Base-by-base conservation (phyloP, 1,284 basidiomycete species). In the Leccinum solheimii region DNA sequence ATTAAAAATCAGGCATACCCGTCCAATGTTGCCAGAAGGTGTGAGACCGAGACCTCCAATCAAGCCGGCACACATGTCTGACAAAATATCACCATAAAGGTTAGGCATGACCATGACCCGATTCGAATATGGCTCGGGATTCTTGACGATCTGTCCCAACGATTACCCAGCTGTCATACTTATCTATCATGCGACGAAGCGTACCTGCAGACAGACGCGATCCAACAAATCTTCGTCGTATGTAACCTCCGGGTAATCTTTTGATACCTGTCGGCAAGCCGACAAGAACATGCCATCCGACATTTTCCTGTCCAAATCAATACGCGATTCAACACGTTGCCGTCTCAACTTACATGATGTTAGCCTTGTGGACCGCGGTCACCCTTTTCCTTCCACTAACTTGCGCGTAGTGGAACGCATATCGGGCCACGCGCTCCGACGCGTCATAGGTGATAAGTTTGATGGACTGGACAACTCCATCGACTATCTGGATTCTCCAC, bases 31-130 rank as follows among this genome's bases (percentile, higher is more conserved):
- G 55, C 97, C 97, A 55, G 97, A 98, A 40, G 97, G 97, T 11
- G 97, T 99, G 64, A 99, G 84, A 69, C 97, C 97, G 67, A 99
- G 85, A 72, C 97, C 97, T 69, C 97, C 97, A 77, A 99, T 99
- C 70, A 99, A 85, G 70, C 97, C 97, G 65, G 97, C 97, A 68
- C 97, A 98, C 91, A 99, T 97, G 79, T 99, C 97, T 57, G 97
- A 98, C 66, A 98, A 82, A 76, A 99, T 99, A 78, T 98, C 97
- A 77, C 93, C 95, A 74, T 94, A 96, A 66, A 99, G 82, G 85
- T 99, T 99, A 67, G 97, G 97, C 97, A 99, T 99, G 69, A 99
- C 97, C 97, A 99, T 99, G 70, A 99, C 97, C 63, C 95, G 91
- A 81, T 98, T 96, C 54, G 93, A 85, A 81, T 90, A 99, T 10